Base-by-base conservation (phyloP, 345 rosid genomes). In the Aegle marmelos region DNA sequence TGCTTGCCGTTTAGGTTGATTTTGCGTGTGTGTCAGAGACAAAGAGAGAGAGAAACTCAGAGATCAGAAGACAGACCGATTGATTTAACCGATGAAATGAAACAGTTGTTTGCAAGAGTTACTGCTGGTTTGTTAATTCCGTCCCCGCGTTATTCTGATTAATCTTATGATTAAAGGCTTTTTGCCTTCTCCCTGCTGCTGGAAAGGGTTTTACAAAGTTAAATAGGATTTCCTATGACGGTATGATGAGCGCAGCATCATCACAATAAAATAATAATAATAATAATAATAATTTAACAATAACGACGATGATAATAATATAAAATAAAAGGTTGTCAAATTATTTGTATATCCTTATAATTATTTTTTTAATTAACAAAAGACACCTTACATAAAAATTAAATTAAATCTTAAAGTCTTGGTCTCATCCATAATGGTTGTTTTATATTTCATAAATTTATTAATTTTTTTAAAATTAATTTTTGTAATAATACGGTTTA, bases 81-180 rank as follows among this genome's bases (percentile, higher is more conserved):
- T 45, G 78, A 77, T 67, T 50, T 48, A 81, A 77, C 75, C 83
- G 84, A 77, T 59, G 80, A 68, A 77, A 72, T 33, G 1, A 28
- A 62, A 53, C 8, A n/a, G 25, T 37, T 5, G 34, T 4, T 53
- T 70, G 5, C 6, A 7, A 7, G 57, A 27, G 14, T 61, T 27
- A 61, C 34, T 61, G 16, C 33, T 19, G 3, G 1, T 64, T 64
- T 3, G 3, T 19, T 19, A 31, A 30, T 33, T n/a, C 31, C 10
- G 24, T 9, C 60, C 2, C 60, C 13, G 48, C 9, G 48, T 41
- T 41, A 41, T 8, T 8, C 9, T 5, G 17, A 53, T 53, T 50
- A 50, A 50, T 50, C 17, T 4, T 53, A 53, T 53, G 2, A 53
- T 53, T 53, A 53, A 5, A 17, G 7, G 57, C 22, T 53, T 53